phyloP scores from a whole-genome alignment of 2,329 filamentous ascomycete species.

The Orbilia javanica region DNA sequence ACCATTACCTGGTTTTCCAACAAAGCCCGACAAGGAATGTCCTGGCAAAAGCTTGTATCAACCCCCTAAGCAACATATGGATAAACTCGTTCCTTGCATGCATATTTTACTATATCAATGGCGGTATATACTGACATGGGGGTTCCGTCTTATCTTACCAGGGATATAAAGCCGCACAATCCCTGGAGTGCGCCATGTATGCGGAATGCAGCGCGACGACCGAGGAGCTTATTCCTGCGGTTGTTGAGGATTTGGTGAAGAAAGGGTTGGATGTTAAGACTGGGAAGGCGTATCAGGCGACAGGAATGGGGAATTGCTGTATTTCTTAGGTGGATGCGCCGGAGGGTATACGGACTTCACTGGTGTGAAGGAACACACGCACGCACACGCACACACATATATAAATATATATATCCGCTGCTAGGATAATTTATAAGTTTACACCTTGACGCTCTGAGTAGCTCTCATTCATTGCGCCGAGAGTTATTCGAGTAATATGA shows the following conservation, averaged over 20 bases:
- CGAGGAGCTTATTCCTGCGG: slow-evolving; percentile 50
- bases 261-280: slow-evolving; percentile 43
- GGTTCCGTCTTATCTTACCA: slow-evolving; percentile 9
- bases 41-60: slow-evolving; percentile 40
- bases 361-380: no score
- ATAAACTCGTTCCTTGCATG: slow-evolving; percentile 28
- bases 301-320: slow-evolving; percentile 37
- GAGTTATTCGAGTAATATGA: no score
- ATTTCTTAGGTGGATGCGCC: slow-evolving; percentile 5
- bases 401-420: neutral
- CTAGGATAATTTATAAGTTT: no score
- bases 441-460: no score
- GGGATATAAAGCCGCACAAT: slow-evolving; percentile 53
- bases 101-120: neutral
- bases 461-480: no score
- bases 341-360: neutral
- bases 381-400: no score
- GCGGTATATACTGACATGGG: slow-evolving; percentile 9
- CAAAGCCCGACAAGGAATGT: neutral
- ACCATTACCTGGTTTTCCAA: slow-evolving; percentile 22
- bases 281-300: slow-evolving; percentile 29
- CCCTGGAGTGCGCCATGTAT: slow-evolving; percentile 44
- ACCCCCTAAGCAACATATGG: neutral
- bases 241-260: slow-evolving; percentile 52
- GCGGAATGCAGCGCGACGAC: slow-evolving; percentile 45